Conservation (phyloP, 2,329 filamentous ascomycete genomes). For the Lachnellula willkommii region DNA sequence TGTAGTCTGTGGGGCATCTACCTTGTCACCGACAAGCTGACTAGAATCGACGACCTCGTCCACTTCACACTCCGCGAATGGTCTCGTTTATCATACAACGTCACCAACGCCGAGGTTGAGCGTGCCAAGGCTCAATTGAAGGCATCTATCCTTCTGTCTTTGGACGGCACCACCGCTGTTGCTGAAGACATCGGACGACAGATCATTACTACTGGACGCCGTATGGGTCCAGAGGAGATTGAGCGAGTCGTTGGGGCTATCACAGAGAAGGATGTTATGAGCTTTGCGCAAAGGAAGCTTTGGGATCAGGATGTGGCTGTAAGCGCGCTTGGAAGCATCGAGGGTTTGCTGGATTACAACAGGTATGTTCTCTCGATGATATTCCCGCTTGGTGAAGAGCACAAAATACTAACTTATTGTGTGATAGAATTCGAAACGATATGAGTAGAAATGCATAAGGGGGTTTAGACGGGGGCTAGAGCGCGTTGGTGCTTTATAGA, state of each 20-base stretch:
- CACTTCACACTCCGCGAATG: slow-evolving; percentile 99
- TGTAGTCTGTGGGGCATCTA: slow-evolving; percentile 98
- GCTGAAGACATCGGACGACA: slow-evolving; percentile 98
- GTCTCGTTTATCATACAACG: slow-evolving; percentile 87
- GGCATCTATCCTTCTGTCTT: slow-evolving; percentile 92
- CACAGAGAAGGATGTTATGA: slow-evolving; percentile 94
- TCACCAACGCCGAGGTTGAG: slow-evolving; percentile 87
- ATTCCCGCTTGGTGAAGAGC: background rate
- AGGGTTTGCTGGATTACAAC: slow-evolving; percentile 47
- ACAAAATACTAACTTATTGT: background rate
- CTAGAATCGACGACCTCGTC: slow-evolving; percentile 85
- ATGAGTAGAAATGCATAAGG: slow-evolving; percentile 68
- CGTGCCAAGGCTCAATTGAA: slow-evolving; percentile 99
- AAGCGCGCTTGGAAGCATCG: slow-evolving; percentile 86
- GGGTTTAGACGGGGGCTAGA: slow-evolving; percentile 13
- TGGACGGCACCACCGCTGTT: slow-evolving; percentile 94
- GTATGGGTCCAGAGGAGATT: slow-evolving; percentile 87
- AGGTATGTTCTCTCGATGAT: slow-evolving; percentile 2
- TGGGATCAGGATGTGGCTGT: slow-evolving; percentile 98
- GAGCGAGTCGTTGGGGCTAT: slow-evolving; percentile 86
- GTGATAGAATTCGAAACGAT: slow-evolving; percentile 59
- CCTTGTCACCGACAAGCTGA: slow-evolving; percentile 85
- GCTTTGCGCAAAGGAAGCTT: slow-evolving; percentile 87
- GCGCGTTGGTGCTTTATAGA: slow-evolving; percentile 22
- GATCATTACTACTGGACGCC: slow-evolving; percentile 93